Evolutionary conservation across 257 asterid species (phyloP).

Genomic region (Solanum peruvianum): DNA sequence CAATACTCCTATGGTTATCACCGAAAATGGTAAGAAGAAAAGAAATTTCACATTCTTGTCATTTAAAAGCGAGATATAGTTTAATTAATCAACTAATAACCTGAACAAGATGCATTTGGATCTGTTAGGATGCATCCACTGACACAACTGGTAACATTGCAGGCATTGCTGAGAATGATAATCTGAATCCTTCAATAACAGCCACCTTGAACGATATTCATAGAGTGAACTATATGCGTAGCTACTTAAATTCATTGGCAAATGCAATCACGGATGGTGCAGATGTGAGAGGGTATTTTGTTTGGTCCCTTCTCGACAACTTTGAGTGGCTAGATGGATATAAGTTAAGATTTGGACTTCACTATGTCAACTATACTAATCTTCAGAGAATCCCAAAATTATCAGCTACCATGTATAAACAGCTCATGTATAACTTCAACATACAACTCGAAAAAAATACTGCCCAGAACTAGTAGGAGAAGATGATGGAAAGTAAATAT

Average conservation of each 20-base stretch:
- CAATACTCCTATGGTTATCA: slow-evolving; percentile 44
- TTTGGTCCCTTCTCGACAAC: slow-evolving; percentile 69
- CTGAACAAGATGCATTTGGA: neutral
- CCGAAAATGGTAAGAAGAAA: slow-evolving; percentile 41
- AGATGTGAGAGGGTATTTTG: slow-evolving; percentile 59
- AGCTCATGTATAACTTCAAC: slow-evolving; percentile 15
- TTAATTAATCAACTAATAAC: neutral
- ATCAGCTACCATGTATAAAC: slow-evolving; percentile 35
- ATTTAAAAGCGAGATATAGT: neutral
- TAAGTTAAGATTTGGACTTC: slow-evolving; percentile 45
- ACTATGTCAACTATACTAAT: slow-evolving; percentile 26
- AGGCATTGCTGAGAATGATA: slow-evolving; percentile 28
- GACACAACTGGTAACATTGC: neutral
- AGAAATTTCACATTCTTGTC: neutral
- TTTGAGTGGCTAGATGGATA: slow-evolving; percentile 67
- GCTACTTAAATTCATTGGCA: slow-evolving; percentile 27
- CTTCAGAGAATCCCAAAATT: slow-evolving; percentile 32
- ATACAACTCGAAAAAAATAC: neutral
- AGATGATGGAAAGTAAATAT: neutral
- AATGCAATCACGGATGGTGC: slow-evolving; percentile 58
- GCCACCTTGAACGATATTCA: slow-evolving; percentile 16
- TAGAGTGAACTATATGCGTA: slow-evolving; percentile 38
- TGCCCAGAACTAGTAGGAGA: neutral
- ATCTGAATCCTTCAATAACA: slow-evolving; percentile 6
- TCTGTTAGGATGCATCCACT: neutral